phyloP scores from a whole-genome alignment of 306 rosid species.

The Glycine tomentella region DNA sequence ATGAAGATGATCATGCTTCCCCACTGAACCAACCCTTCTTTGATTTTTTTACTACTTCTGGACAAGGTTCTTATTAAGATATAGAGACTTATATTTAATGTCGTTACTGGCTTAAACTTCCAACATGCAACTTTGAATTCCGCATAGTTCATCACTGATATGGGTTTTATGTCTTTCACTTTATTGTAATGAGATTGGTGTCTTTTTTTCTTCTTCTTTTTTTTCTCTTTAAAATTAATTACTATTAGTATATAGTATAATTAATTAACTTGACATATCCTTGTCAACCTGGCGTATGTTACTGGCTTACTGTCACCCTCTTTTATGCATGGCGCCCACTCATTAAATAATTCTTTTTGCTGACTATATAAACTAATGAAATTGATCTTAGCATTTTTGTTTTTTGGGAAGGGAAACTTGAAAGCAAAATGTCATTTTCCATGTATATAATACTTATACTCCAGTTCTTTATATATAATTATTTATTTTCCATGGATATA shows the following conservation, averaged over 20 bases:
- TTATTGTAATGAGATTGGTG: constrained; percentile 12
- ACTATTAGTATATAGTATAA: neutral
- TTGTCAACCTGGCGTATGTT: neutral
- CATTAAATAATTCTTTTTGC: constrained; percentile 32
- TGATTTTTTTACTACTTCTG: constrained; percentile 56
- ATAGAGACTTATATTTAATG: neutral
- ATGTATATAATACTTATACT: too few species aligned
- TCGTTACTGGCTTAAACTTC: constrained; percentile 24
- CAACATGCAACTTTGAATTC: constrained; percentile 18
- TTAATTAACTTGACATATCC: constrained; percentile 1
- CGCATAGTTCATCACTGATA: too few species aligned
- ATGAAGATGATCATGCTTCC: constrained; percentile 3
- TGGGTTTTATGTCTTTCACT: constrained; percentile 19
- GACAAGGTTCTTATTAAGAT: constrained; percentile 24
- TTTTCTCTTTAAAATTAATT: neutral
- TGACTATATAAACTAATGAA: constrained; percentile 18
- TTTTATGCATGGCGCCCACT: constrained; percentile 6
- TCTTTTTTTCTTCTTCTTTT: neutral
- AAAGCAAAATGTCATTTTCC: too few species aligned
- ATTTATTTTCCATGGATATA: neutral
- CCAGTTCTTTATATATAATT: neutral
- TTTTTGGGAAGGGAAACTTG: neutral
- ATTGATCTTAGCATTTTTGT: constrained; percentile 11
- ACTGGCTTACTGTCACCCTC: constrained; percentile 1
- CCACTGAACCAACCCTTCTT: constrained; percentile 45